Evolutionary conservation across 768 basidiomycete species (phyloP), one percentile per base, ranked within the genome.

Genomic region (Kwoniella sp.): DNA sequence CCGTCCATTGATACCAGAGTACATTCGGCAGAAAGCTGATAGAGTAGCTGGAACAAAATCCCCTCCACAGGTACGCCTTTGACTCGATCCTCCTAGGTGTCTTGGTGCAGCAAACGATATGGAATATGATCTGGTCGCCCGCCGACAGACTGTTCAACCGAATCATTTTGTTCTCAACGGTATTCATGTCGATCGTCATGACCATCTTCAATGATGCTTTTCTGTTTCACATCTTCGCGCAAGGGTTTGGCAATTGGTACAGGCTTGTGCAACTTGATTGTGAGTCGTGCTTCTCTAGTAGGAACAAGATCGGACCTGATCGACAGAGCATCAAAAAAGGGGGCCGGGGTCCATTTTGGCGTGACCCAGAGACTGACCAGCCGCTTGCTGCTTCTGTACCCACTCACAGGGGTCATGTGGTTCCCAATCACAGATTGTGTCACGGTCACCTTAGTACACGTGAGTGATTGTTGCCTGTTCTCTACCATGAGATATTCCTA

Each of bases 241-340:
- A 41, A 30, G 63, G 63, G 9, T 65, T 65, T 51, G 63, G 63
- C 9, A 50, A 58, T 41, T 65, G 63, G 63, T 65, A 58, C 28
- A 59, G 57, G 30, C 28, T 65, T 1, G 15, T 58, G 13, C 28
- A 58, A 9, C 23, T 65, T n/a, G 55, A 52, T 47, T 58, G 63
- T 63, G 41, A 63, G 62, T 63, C 3, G 2, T 34, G 28, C 4
- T 8, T 58, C 8, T 13, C 31, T 50, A 25, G n/a, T n/a, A n/a
- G n/a, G n/a, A n/a, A n/a, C n/a, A n/a, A n/a, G n/a, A n/a, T n/a
- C n/a, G n/a, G n/a, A n/a, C n/a, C n/a, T n/a, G n/a, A n/a, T 30
- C 7, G 17, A n/a, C 7, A 50, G 20, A 50, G 5, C 17, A 50
- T n/a, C 47, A 20, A 20, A 50, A 25, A 7, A 20, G 5, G 5